A percentile compares a stretch with the other conserved stretches of the same genome.
These are phyloP conservation scores for Pichia sp. DNA, from an alignment of 1,139 yeast species.

Conservation along the genomic window DNA sequence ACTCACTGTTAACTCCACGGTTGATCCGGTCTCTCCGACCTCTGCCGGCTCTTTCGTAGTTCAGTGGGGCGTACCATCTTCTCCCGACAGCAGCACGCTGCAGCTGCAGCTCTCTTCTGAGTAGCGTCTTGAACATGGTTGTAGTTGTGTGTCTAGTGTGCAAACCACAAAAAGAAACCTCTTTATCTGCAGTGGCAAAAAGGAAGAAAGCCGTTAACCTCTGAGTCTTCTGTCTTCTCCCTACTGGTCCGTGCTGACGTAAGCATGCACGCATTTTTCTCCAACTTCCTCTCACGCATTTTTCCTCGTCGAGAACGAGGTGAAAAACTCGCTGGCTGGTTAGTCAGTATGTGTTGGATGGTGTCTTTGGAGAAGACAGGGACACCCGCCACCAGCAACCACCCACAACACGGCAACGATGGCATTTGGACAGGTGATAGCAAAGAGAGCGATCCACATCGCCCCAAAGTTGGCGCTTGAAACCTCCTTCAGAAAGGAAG, in stretches of 20 bases:
- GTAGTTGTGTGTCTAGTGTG: too few species aligned
- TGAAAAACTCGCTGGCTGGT: too few species aligned
- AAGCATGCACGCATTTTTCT: neutral
- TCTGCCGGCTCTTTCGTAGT: constrained; percentile 11
- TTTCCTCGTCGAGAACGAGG: constrained; percentile 1
- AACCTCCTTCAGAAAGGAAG: constrained; percentile 41
- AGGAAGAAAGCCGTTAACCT: neutral
- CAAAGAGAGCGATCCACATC: constrained; percentile 44
- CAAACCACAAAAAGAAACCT: too few species aligned
- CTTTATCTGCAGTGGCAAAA: neutral
- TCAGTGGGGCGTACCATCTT: constrained; percentile 21
- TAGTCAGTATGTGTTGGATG: too few species aligned
- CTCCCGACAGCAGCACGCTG: neutral
- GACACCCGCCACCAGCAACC: too few species aligned
- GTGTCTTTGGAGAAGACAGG: too few species aligned
- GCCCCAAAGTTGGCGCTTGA: constrained; percentile 59
- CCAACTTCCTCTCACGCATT: neutral
- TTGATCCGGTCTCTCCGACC: neutral
- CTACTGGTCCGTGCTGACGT: constrained; percentile 3
- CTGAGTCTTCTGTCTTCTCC: too few species aligned
- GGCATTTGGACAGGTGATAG: constrained; percentile 13
- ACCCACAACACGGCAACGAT: constrained; percentile 2
- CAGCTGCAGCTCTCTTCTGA: neutral
- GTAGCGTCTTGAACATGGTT: neutral
- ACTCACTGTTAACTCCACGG: neutral